A percentile compares a stretch with the other conserved stretches of the same genome.
Conservation (phyloP, 2,329 filamentous ascomycete species). For the Juglanconis juglandina region DNA sequence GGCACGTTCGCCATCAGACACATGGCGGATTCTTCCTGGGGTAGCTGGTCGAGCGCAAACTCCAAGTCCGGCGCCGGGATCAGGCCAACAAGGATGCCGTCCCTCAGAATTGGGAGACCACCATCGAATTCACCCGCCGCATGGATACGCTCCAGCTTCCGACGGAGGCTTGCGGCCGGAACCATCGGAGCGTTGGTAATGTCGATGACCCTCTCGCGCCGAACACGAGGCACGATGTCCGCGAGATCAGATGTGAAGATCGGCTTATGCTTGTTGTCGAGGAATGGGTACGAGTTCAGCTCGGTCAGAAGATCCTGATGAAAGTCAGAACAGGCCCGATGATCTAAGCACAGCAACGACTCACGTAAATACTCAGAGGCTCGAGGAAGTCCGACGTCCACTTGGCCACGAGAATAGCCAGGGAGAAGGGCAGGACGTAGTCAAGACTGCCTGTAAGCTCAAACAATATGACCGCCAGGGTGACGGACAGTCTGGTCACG, state of each 20-base stretch:
- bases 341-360: slow-evolving; percentile 24
- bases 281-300: slow-evolving; percentile 95
- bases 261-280: slow-evolving; percentile 94
- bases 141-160: slow-evolving; percentile 78
- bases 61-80: slow-evolving; percentile 94
- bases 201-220: slow-evolving; percentile 78
- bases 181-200: slow-evolving; percentile 80
- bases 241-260: slow-evolving; percentile 84
- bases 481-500: slow-evolving; percentile 89
- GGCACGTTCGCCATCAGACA: slow-evolving; percentile 78
- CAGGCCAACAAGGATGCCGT: slow-evolving; percentile 78
- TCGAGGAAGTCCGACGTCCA: slow-evolving; percentile 97
- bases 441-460: slow-evolving; percentile 93
- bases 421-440: slow-evolving; percentile 90
- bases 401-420: slow-evolving; percentile 91
- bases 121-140: slow-evolving; percentile 87
- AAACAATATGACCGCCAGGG: slow-evolving; percentile 90
- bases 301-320: slow-evolving; percentile 80
- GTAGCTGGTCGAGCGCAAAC: slow-evolving; percentile 81
- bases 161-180: slow-evolving; percentile 69
- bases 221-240: slow-evolving; percentile 76
- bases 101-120: slow-evolving; percentile 78
- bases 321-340: neutral
- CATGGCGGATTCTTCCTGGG: slow-evolving; percentile 67
- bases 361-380: slow-evolving; percentile 85